Base-by-base conservation (phyloP, 2,329 filamentous ascomycete genomes). In the Zymoseptoria brevis region DNA sequence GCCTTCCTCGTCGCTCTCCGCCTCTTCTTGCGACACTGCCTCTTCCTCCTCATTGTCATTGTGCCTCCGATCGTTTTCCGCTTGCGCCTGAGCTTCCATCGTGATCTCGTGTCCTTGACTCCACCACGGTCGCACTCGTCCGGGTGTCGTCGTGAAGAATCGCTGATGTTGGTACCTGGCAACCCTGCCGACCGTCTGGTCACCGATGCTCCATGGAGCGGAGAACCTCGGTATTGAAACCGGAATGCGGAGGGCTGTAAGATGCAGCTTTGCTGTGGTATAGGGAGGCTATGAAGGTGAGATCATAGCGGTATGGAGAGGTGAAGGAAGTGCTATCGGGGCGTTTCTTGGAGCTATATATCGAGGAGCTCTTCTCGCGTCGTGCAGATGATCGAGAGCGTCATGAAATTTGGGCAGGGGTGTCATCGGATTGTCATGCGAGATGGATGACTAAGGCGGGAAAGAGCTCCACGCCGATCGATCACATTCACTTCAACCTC, bases 211-310 rank as follows among this genome's bases (percentile, higher is more conserved):
- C 51, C 51, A 53, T 53, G 51, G 22, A 19, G 22, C 9, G 7
- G 26, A n/a, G 22, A 53, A n/a, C 51, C 51, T 53, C 51, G 51
- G 51, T 53, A 53, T 53, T 53, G 51, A 53, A 30, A 53, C 51
- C 22, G 51, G 22, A 13, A 53, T 53, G 51, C 22, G 51, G 59
- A 78, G 64, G 68, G 70, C 60, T 73, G 70, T 66, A 71, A 71
- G 69, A 78, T 75, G 76, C 77, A 80, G 76, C 49, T 71, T 78
- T 75, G 73, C 57, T 55, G 58, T 41, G 53, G 55, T 8, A 35
- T 65, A 45, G 35, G 35, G 35, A 45, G 35, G 62, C 63, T 64
- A 63, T 64, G 61, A 58, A 48, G 48, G 21, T 41, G 49, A 22
- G 50, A 57, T 60, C 63, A 64, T 58, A 64, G 63, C 63, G 60